phyloP scores from a whole-genome alignment of 2,329 filamentous ascomycete species.

The Cryphonectria japonica region DNA sequence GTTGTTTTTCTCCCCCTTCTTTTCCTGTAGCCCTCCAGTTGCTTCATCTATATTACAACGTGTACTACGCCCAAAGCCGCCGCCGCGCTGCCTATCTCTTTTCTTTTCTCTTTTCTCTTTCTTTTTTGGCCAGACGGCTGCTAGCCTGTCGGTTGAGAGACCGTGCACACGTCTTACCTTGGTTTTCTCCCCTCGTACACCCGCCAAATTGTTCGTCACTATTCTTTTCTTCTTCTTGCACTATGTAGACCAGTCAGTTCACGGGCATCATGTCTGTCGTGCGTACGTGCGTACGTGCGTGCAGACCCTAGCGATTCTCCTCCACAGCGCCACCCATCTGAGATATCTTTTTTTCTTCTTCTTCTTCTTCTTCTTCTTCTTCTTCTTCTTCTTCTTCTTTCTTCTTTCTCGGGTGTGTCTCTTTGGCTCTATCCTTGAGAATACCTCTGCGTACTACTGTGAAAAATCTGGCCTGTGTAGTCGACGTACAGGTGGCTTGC shows the following conservation, averaged over 20 bases:
- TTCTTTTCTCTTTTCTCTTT: no score
- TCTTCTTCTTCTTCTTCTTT: background rate
- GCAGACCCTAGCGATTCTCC: no score
- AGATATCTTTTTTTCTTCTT: background rate
- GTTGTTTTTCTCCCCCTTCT: no score
- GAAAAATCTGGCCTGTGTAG: slow-evolving; percentile 8
- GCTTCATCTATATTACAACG: slow-evolving; percentile 1
- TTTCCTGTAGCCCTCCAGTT: background rate
- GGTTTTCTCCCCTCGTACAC: background rate
- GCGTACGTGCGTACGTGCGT: no score
- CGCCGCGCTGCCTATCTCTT: background rate
- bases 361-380: background rate
- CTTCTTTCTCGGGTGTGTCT: background rate
- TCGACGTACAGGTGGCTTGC: slow-evolving; percentile 17
- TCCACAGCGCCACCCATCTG: no score
- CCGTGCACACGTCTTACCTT: background rate
- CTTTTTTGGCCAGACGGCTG: background rate
- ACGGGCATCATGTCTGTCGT: no score
- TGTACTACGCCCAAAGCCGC: background rate
- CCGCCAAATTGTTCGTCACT: background rate
- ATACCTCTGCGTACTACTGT: slow-evolving; percentile 4
- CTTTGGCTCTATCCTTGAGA: background rate
- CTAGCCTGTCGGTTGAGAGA: background rate
- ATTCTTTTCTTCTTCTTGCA: background rate
- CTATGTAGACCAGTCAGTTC: no score